These are phyloP conservation scores for Euphorbia tirucalli DNA, from an alignment of 345 rosid species.

Conservation along the genomic window DNA sequence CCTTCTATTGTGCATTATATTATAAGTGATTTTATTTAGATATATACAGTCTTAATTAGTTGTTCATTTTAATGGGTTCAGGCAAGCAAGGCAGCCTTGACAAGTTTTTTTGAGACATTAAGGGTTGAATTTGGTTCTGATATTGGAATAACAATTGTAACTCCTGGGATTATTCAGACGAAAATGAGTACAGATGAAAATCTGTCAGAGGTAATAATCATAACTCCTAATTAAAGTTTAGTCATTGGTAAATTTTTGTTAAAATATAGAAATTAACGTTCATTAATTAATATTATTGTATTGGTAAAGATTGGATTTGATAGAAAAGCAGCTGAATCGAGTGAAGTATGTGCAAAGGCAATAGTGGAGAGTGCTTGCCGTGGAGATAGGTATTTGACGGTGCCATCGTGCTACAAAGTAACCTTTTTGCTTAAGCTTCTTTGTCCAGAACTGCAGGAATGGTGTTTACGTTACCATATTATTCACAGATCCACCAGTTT, in stretches of 20 bases:
- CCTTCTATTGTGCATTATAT: no score
- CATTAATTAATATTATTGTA: no score
- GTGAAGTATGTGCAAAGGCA: slow-evolving; percentile 6
- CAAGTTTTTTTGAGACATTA: slow-evolving; percentile 45
- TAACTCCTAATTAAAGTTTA: no score
- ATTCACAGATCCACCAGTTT: no score
- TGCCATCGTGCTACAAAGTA: neutral
- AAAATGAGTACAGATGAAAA: slow-evolving; percentile 41
- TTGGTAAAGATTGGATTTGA: slow-evolving; percentile 1
- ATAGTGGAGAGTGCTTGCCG: slow-evolving; percentile 17
- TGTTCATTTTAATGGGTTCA: slow-evolving; percentile 17
- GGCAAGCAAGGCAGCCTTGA: slow-evolving; percentile 64
- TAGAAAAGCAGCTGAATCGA: neutral
- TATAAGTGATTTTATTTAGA: neutral
- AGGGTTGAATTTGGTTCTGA: slow-evolving; percentile 38
- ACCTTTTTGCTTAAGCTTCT: neutral
- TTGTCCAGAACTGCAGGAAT: neutral
- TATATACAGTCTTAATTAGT: no score
- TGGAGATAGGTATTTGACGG: slow-evolving; percentile 17
- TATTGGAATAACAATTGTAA: slow-evolving; percentile 45
- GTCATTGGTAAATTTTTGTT: neutral
- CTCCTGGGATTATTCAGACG: slow-evolving; percentile 39
- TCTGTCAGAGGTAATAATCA: neutral
- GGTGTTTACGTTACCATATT: neutral
- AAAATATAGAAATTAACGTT: no score